A percentile compares a stretch with the other conserved stretches of the same genome.
Conservation (phyloP, 1,284 basidiomycete species). For the Porogramme epimiltina region DNA sequence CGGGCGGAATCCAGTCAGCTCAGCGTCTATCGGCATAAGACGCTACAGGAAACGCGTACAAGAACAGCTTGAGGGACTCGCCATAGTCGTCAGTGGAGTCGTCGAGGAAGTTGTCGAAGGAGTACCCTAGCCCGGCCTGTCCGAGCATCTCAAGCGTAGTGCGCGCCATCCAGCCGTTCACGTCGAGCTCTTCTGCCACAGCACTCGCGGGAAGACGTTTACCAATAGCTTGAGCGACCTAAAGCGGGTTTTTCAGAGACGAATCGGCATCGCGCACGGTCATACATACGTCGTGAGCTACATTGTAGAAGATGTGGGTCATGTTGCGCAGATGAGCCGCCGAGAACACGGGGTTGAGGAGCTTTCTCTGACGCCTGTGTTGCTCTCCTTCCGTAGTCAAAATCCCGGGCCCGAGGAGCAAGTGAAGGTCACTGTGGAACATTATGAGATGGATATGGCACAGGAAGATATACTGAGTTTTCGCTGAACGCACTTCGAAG, state of each 20-base stretch:
- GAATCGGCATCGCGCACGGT: background rate
- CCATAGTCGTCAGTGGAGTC: constrained; percentile 26
- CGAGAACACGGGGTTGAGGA: constrained; percentile 20
- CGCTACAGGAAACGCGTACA: constrained; percentile 18
- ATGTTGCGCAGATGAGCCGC: constrained; percentile 14
- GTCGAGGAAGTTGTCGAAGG: constrained; percentile 34
- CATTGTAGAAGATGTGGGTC: constrained; percentile 13
- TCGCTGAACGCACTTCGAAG: constrained; percentile 2
- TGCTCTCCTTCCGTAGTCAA: constrained; percentile 8
- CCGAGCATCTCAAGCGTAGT: constrained; percentile 39
- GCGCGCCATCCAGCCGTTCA: constrained; percentile 35
- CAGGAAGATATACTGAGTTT: no score
- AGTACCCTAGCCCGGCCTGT: constrained; percentile 37
- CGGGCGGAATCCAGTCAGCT: background rate
- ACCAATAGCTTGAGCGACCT: constrained; percentile 11
- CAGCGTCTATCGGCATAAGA: background rate
- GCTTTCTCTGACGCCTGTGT: constrained; percentile 19
- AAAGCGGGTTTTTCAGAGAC: no score
- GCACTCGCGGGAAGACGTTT: constrained; percentile 4
- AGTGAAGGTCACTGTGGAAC: constrained; percentile 3
- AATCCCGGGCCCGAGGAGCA: constrained; percentile 14
- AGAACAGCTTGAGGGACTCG: constrained; percentile 31
- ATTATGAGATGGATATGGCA: no score
- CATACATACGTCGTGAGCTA: constrained; percentile 8
- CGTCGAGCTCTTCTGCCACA: constrained; percentile 26